Conservation (phyloP, 129 eudicot species). For the Saposhnikovia divaricata region DNA sequence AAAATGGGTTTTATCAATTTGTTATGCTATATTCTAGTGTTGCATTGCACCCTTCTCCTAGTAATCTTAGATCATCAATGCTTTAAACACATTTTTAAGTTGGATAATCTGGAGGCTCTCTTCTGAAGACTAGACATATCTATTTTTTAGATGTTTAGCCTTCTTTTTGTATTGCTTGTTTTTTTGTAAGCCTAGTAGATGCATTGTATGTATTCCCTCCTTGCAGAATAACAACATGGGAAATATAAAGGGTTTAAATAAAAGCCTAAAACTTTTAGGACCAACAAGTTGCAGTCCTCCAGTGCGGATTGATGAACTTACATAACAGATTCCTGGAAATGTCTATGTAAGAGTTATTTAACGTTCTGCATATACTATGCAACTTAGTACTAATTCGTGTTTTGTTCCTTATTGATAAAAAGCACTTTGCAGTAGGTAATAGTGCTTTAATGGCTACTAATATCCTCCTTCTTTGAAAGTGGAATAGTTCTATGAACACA, state of each 20-base stretch:
- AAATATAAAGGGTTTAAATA: background rate
- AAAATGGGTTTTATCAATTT: background rate
- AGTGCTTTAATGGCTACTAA: background rate
- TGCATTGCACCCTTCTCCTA: background rate
- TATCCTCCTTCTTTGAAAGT: background rate
- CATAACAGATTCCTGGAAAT: background rate
- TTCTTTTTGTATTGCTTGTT: too few relatives aligned
- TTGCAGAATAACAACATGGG: background rate
- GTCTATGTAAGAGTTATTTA: background rate
- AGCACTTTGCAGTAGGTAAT: background rate
- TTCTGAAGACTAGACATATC: background rate
- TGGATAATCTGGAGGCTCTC: background rate
- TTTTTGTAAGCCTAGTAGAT: too few relatives aligned
- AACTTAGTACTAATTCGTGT: background rate
- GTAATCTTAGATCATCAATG: background rate
- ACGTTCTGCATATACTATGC: background rate
- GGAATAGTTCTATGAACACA: background rate
- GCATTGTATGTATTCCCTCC: background rate
- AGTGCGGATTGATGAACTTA: background rate
- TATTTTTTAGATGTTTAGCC: too few relatives aligned
- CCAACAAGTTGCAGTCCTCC: background rate
- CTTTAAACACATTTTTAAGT: background rate
- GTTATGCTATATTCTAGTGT: background rate
- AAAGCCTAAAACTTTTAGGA: background rate
- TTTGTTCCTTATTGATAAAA: background rate